Evolutionary conservation across 345 rosid genomes (phyloP).

Genomic region (Boechera retrofracta): DNA sequence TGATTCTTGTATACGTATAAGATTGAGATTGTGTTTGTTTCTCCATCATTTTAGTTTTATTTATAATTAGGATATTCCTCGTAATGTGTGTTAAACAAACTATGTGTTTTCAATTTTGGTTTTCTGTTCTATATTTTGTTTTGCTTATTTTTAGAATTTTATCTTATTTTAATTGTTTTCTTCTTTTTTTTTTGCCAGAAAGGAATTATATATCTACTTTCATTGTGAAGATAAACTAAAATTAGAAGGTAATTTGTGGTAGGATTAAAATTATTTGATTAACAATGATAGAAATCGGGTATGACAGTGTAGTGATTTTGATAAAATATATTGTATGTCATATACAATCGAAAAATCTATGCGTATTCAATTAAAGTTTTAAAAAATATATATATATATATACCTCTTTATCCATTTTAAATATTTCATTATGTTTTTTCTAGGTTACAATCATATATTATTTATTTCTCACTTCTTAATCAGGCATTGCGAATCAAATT

Average conservation of each 20-base stretch:
- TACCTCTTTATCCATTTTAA: too few relatives aligned
- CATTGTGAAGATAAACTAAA: background rate
- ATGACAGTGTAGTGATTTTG: background rate
- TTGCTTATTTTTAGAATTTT: background rate
- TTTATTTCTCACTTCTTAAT: too few relatives aligned
- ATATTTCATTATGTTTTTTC: too few relatives aligned
- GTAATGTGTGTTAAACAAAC: slow-evolving; percentile 20
- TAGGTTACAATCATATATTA: too few relatives aligned
- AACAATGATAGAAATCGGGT: background rate
- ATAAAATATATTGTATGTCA: background rate
- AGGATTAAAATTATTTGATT: background rate
- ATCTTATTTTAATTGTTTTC: background rate
- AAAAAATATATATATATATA: too few relatives aligned
- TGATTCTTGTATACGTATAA: background rate
- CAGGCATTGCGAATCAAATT: too few relatives aligned
- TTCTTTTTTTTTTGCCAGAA: too few relatives aligned
- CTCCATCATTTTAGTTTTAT: background rate
- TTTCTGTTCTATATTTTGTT: background rate
- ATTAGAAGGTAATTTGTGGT: background rate
- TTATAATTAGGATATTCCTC: slow-evolving; percentile 8
- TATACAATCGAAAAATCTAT: background rate
- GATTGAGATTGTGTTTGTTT: slow-evolving; percentile 17
- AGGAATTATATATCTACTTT: background rate
- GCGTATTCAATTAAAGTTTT: background rate
- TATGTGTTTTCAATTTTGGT: background rate